Percentiles rank a stretch among this genome's conserved stretches.
Conservation (phyloP, 2,329 filamentous ascomycete species). For the Phyllosticta citriasiana region DNA sequence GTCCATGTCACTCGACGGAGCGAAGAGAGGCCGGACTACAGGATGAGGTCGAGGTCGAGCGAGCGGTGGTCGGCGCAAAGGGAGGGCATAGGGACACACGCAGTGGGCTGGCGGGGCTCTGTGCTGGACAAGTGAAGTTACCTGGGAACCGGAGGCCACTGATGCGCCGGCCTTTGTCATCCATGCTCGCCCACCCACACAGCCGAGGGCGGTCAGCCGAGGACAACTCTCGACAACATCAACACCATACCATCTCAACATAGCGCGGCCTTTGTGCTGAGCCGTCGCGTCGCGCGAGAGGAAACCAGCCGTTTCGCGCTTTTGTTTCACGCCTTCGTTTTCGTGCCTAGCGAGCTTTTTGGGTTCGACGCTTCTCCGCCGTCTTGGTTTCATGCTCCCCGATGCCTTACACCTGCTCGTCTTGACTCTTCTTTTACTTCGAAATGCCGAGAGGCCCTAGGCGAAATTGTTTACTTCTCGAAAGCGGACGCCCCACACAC, state of each 20-base stretch:
- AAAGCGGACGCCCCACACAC: not conserved
- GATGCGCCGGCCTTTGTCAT: not conserved
- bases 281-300: not conserved
- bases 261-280: not conserved
- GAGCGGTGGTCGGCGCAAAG: slow-evolving; percentile 14
- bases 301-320: not conserved
- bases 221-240: slow-evolving; percentile 4
- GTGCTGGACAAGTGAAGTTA: slow-evolving; percentile 2
- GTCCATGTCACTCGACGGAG: slow-evolving; percentile 17
- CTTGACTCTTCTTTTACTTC: not conserved
- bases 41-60: slow-evolving; percentile 1
- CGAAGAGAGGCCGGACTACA: not conserved
- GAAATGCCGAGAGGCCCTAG: not conserved
- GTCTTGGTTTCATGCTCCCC: not conserved
- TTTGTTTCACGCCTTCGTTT: not conserved
- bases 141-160: not conserved
- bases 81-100: slow-evolving; percentile 7
- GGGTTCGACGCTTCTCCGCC: not conserved
- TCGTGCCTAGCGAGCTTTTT: not conserved
- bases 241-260: not conserved
- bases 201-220: slow-evolving; percentile 16
- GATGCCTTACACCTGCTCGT: not conserved
- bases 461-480: not conserved
- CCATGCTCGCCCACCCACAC: not conserved
- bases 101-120: slow-evolving; percentile 4